Evolutionary conservation across 176 grass and related monocot species (phyloP).

Genomic region (Juncus effusus): DNA sequence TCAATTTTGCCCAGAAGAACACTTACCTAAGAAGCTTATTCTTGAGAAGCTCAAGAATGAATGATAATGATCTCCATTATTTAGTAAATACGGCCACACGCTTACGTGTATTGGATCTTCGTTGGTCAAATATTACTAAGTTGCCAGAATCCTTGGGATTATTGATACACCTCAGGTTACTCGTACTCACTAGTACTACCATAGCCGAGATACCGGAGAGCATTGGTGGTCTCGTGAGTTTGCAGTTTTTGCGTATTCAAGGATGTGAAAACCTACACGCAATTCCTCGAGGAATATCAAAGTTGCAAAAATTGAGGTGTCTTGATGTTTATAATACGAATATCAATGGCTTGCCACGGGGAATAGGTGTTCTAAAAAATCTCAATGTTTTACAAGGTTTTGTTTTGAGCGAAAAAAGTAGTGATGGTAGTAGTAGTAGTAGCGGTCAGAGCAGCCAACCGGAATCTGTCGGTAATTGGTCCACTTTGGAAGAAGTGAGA

Average conservation of each 20-base stretch:
- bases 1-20: not conserved
- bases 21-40: constrained; percentile 19
- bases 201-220: constrained; percentile 23
- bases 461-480: not conserved
- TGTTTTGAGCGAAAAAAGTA: not conserved
- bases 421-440: no score
- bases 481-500: constrained; percentile 27
- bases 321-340: not conserved
- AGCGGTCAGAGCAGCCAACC: no score
- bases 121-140: not conserved
- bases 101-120: constrained; percentile 29
- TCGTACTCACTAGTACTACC: not conserved
- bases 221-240: constrained; percentile 5
- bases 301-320: constrained; percentile 18
- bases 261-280: not conserved
- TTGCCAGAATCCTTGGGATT: constrained; percentile 22
- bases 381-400: constrained; percentile 24
- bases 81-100: not conserved
- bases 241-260: constrained; percentile 10
- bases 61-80: not conserved
- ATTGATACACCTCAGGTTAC: constrained; percentile 6
- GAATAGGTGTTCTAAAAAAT: constrained; percentile 20
- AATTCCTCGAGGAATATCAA: constrained; percentile 14
- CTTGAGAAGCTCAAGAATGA: not conserved
- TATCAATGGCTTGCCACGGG: constrained; percentile 27